Conservation (phyloP, 305 asterid species). For the Lippia alba region DNA sequence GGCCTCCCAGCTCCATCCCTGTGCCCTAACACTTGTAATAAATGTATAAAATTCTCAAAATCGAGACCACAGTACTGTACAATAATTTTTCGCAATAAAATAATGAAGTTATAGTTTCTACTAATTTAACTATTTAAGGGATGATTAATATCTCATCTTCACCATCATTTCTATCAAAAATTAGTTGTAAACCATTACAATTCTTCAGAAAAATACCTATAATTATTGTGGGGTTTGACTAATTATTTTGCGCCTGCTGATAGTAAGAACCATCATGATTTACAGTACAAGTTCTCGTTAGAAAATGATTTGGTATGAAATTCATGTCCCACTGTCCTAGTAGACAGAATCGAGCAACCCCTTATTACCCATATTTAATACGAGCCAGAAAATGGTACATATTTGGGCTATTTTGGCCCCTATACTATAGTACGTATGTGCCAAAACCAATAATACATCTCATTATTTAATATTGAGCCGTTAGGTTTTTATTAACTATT, state of each 20-base stretch:
- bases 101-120: too few relatives aligned
- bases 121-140: too few relatives aligned
- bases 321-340: background rate
- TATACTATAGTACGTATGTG: too few relatives aligned
- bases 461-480: background rate
- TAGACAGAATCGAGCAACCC: background rate
- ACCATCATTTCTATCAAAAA: too few relatives aligned
- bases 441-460: background rate
- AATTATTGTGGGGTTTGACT: background rate
- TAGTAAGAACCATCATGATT: background rate
- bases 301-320: background rate
- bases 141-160: too few relatives aligned
- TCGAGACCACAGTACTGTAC: too few relatives aligned
- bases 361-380: background rate
- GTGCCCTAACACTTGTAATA: too few relatives aligned
- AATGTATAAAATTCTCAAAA: too few relatives aligned
- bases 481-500: conserved; percentile 2
- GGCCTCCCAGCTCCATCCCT: too few relatives aligned
- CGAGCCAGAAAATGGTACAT: background rate
- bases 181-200: too few relatives aligned
- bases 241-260: background rate
- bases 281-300: background rate
- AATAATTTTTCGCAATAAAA: too few relatives aligned
- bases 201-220: too few relatives aligned
- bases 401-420: background rate